phyloP scores from a whole-genome alignment of 805 yeast species.

The Myxozyma neotropica region DNA sequence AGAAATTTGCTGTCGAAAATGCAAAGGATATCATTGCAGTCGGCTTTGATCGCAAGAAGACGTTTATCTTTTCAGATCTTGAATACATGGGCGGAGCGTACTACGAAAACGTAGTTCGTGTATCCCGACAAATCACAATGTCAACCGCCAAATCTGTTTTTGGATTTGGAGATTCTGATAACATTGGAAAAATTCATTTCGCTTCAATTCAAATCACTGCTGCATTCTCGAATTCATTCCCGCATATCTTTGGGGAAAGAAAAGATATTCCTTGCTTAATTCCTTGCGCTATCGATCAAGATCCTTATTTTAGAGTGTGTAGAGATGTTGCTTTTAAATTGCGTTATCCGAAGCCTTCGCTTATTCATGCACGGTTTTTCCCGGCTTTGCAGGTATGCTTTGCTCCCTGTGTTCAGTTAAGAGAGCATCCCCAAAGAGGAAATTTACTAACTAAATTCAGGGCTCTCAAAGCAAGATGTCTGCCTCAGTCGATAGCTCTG shows the following conservation, averaged over 20 bases:
- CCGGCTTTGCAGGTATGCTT: constrained; percentile 62
- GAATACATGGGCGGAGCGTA: constrained; percentile 91
- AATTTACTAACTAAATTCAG: constrained; percentile 53
- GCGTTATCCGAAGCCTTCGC: constrained; percentile 85
- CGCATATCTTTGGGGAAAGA: constrained; percentile 83
- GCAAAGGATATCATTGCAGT: constrained; percentile 91
- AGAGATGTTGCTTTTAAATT: constrained; percentile 96
- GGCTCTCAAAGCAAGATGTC: constrained; percentile 97
- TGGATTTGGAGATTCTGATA: constrained; percentile 92
- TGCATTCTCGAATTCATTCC: constrained; percentile 94
- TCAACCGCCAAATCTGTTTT: constrained; percentile 97
- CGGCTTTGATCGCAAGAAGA: constrained; percentile 92
- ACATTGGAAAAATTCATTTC: constrained; percentile 92
- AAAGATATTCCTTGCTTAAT: constrained; percentile 92
- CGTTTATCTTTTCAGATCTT: constrained; percentile 91
- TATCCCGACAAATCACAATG: constrained; percentile 91
- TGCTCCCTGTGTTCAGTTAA: too few relatives aligned
- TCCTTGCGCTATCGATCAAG: constrained; percentile 99
- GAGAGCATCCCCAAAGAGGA: too few relatives aligned
- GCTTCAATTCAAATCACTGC: constrained; percentile 96
- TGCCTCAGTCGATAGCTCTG: constrained; percentile 86
- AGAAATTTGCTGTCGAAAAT: constrained; percentile 74
- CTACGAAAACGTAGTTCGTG: constrained; percentile 90
- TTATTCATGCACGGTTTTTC: constrained; percentile 93
- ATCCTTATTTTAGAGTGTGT: constrained; percentile 96